These are phyloP conservation scores for Fusarium sp. DNA, from an alignment of 2,329 filamentous ascomycete genomes.

Conservation along the genomic window DNA sequence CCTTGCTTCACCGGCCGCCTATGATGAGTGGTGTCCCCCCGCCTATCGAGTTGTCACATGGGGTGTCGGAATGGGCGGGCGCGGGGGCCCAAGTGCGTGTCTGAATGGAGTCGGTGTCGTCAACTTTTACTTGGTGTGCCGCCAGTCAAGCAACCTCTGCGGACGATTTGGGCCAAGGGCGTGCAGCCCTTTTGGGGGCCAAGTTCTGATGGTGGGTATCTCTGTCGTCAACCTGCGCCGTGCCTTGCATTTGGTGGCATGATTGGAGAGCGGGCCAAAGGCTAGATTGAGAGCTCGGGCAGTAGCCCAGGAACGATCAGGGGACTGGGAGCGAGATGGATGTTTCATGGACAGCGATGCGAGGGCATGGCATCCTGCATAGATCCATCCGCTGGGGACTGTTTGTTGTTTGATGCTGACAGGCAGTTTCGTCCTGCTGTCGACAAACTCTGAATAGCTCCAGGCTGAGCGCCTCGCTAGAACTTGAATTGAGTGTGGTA, in stretches of 20 bases:
- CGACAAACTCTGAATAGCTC: neutral
- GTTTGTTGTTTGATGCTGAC: neutral
- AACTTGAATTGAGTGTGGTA: neutral
- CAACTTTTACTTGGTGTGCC: constrained; percentile 31
- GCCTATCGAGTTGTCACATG: constrained; percentile 44
- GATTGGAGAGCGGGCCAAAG: constrained; percentile 39
- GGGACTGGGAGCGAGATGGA: constrained; percentile 25
- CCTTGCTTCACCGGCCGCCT: constrained; percentile 42
- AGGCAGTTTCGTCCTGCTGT: neutral
- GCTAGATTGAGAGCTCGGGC: constrained; percentile 33
- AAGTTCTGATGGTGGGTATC: constrained; percentile 34
- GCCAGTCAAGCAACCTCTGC: constrained; percentile 18
- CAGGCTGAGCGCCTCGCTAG: neutral
- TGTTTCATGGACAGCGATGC: constrained; percentile 22
- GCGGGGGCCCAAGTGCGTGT: constrained; percentile 33
- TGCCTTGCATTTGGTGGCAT: constrained; percentile 48
- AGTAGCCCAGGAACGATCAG: constrained; percentile 41
- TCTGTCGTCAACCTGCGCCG: constrained; percentile 45
- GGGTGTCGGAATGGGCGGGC: constrained; percentile 38
- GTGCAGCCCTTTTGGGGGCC: constrained; percentile 24
- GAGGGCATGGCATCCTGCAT: neutral
- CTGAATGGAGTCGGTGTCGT: constrained; percentile 26
- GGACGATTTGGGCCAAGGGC: constrained; percentile 23
- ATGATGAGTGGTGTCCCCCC: constrained; percentile 32
- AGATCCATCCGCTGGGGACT: neutral